These are phyloP conservation scores for Xylaria sp. DNA, from an alignment of 2,329 filamentous ascomycete genomes.

Conservation along the genomic window DNA sequence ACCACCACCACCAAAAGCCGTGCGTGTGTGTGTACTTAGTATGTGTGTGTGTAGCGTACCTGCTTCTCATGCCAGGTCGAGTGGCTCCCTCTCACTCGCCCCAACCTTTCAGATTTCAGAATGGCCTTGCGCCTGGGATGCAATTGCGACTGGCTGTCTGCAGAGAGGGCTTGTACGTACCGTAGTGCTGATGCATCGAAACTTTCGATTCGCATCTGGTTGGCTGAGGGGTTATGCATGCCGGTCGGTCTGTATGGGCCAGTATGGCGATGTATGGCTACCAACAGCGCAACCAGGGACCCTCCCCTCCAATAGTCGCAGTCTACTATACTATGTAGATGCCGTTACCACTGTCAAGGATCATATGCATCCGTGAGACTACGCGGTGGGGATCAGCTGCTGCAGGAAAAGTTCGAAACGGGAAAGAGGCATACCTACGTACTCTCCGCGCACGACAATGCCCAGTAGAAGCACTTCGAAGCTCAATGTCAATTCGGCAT, in stretches of 20 bases:
- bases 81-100: conserved; percentile 39
- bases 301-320: conserved; percentile 37
- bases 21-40: conserved; percentile 23
- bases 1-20: background rate
- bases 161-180: conserved; percentile 34
- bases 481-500: conserved; percentile 35
- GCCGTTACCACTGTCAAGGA: conserved; percentile 34
- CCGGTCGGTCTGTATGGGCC: conserved; percentile 36
- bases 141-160: conserved; percentile 46
- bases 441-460: conserved; percentile 41
- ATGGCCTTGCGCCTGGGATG: conserved; percentile 40
- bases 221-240: conserved; percentile 43
- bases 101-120: conserved; percentile 35
- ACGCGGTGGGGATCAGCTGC: conserved; percentile 44
- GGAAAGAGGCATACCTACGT: conserved; percentile 45
- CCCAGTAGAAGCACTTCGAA: conserved; percentile 40
- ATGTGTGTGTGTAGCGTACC: conserved; percentile 41
- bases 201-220: conserved; percentile 39
- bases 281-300: conserved; percentile 39
- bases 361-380: conserved; percentile 33
- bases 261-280: conserved; percentile 39
- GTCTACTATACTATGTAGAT: conserved; percentile 36
- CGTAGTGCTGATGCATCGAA: conserved; percentile 41
- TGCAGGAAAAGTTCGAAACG: conserved; percentile 45
- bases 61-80: conserved; percentile 45